phyloP scores from a whole-genome alignment of 1,284 basidiomycete genomes.

The Apiotrichum laibachii region DNA sequence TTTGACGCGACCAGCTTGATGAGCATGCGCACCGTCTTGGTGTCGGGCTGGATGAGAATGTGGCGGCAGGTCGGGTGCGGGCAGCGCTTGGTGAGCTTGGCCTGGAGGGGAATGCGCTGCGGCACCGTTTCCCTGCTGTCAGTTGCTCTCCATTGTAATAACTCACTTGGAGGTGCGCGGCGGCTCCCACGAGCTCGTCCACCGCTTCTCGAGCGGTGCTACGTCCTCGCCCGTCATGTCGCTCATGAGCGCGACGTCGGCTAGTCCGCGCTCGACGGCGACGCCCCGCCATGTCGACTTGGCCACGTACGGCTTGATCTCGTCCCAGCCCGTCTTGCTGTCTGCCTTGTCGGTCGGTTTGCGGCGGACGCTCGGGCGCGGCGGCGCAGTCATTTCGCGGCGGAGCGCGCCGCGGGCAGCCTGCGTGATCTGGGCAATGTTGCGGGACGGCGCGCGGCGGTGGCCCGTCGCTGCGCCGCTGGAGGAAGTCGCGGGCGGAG shows the following conservation, averaged over 20 bases:
- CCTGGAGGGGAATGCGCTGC: slow-evolving; percentile 80
- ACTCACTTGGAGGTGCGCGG: slow-evolving; percentile 65
- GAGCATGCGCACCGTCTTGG: slow-evolving; percentile 91
- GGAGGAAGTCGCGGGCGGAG: slow-evolving; percentile 18
- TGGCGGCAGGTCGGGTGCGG: slow-evolving; percentile 74
- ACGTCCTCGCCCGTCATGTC: slow-evolving; percentile 64
- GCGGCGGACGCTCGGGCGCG: slow-evolving; percentile 8
- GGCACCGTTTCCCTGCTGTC: slow-evolving; percentile 56
- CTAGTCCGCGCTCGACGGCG: slow-evolving; percentile 23
- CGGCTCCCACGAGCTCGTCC: slow-evolving; percentile 74
- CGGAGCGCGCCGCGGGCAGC: slow-evolving; percentile 43
- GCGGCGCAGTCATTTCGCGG: slow-evolving; percentile 24
- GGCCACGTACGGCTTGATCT: slow-evolving; percentile 37
- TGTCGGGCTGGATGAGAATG: slow-evolving; percentile 96
- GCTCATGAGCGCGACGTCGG: slow-evolving; percentile 54
- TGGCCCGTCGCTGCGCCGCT: slow-evolving; percentile 4
- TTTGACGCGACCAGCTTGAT: slow-evolving; percentile 94
- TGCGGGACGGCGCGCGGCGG: slow-evolving; percentile 31
- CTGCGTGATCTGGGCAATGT: slow-evolving; percentile 46
- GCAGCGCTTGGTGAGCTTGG: slow-evolving; percentile 93
- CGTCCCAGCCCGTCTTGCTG: slow-evolving; percentile 36
- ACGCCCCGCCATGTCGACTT: slow-evolving; percentile 37
- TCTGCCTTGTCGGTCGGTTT: slow-evolving; percentile 12
- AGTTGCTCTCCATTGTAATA: not conserved
- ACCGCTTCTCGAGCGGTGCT: slow-evolving; percentile 71